Evolutionary conservation across 2,329 filamentous ascomycete genomes (phyloP).

Genomic region (Cladophialophora yegresii): DNA sequence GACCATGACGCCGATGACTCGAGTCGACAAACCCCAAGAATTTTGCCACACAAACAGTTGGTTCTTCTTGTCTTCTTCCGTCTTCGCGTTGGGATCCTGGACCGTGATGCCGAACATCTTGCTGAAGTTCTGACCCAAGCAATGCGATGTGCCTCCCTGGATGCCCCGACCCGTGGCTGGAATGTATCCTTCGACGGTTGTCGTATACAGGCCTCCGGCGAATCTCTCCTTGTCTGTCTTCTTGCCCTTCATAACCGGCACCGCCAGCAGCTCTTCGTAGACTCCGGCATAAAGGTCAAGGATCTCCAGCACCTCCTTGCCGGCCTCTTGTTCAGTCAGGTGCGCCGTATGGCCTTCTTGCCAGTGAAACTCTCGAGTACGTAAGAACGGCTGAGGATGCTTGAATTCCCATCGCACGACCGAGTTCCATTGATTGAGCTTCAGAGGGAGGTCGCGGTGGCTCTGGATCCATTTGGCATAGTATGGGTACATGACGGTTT

Average conservation of each 20-base stretch:
- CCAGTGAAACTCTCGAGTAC: conserved; percentile 95
- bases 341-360: conserved; percentile 96
- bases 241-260: conserved; percentile 86
- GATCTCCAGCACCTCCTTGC: conserved; percentile 86
- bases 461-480: conserved; percentile 96
- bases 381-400: conserved; percentile 79
- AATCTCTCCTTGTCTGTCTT: conserved; percentile 99
- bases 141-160: conserved; percentile 93
- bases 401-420: conserved; percentile 97
- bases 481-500: conserved; percentile 91
- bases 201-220: conserved; percentile 93
- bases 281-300: conserved; percentile 89
- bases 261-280: conserved; percentile 90
- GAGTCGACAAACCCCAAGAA: conserved; percentile 96
- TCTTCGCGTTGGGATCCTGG: conserved; percentile 76
- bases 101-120: conserved; percentile 99
- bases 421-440: conserved; percentile 98
- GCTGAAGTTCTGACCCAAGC: conserved; percentile 94
- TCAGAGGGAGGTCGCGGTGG: conserved; percentile 89
- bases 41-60: conserved; percentile 95
- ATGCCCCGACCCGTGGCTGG: conserved; percentile 94
- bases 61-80: conserved; percentile 66
- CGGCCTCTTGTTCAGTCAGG: conserved; percentile 77
- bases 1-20: conserved; percentile 97
- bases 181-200: conserved; percentile 95